phyloP scores from a whole-genome alignment of 164 flowering plant species.

The Vitis cinerea region DNA sequence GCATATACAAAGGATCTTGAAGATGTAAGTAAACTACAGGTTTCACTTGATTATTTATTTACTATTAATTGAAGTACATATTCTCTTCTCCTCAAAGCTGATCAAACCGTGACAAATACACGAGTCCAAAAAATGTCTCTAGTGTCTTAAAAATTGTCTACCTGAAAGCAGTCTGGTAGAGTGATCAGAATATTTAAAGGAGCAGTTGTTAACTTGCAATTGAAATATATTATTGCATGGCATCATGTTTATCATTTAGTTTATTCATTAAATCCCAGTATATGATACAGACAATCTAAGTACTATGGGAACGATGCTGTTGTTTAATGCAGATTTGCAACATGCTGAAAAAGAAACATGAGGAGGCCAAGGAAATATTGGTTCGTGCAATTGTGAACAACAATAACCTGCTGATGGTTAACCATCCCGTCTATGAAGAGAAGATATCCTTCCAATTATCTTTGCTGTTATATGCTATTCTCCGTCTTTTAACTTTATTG shows the following conservation, averaged over 20 bases:
- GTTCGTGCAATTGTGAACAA: slow-evolving; percentile 85
- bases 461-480: neutral
- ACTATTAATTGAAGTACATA: neutral
- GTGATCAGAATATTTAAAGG: neutral
- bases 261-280: too few relatives aligned
- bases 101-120: neutral
- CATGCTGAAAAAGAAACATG: slow-evolving; percentile 86
- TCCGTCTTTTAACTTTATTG: neutral
- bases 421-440: slow-evolving; percentile 67
- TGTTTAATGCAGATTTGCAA: slow-evolving; percentile 64
- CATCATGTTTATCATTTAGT: neutral
- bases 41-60: neutral
- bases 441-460: slow-evolving; percentile 71
- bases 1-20: slow-evolving; percentile 82
- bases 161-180: too few relatives aligned
- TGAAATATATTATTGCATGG: neutral
- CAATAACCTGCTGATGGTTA: slow-evolving; percentile 81
- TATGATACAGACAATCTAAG: too few relatives aligned
- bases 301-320: slow-evolving; percentile 1
- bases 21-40: slow-evolving; percentile 50
- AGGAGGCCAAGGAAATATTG: slow-evolving; percentile 84
- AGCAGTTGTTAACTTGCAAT: neutral
- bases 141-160: neutral
- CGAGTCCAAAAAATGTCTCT: too few relatives aligned
- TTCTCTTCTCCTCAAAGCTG: neutral